Evolutionary conservation across 768 basidiomycete species (phyloP).

Genomic region (Termitomyces sp.): DNA sequence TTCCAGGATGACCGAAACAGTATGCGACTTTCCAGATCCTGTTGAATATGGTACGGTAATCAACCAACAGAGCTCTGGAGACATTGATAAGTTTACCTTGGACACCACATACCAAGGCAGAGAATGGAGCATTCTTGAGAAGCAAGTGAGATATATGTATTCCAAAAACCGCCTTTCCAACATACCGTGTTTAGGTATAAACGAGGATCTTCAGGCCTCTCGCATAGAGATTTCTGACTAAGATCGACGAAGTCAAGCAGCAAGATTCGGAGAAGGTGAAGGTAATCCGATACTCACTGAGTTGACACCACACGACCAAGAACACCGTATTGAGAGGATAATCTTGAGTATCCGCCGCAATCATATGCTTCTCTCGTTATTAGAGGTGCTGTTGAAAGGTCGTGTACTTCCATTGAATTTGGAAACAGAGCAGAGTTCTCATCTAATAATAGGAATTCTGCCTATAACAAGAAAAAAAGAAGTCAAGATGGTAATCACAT

Average conservation of each 20-base stretch:
- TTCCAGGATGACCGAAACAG: constrained; percentile 62
- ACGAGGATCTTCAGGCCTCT: constrained; percentile 35
- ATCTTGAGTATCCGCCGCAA: constrained; percentile 24
- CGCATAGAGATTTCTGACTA: constrained; percentile 26
- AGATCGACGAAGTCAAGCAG: not conserved
- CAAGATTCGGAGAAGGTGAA: not conserved
- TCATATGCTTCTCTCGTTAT: constrained; percentile 46
- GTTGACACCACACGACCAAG: constrained; percentile 43
- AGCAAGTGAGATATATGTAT: not conserved
- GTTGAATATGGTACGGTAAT: not conserved
- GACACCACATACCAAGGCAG: constrained; percentile 70
- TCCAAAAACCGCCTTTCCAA: not conserved
- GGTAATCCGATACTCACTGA: constrained; percentile 28
- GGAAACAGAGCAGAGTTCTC: not conserved
- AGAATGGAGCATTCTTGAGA: constrained; percentile 66
- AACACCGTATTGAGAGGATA: constrained; percentile 54
- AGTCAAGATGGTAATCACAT: not conserved
- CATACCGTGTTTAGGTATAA: constrained; percentile 66
- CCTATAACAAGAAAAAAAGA: not conserved
- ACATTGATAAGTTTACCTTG: constrained; percentile 41
- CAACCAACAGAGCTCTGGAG: not conserved
- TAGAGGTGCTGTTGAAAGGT: constrained; percentile 42
- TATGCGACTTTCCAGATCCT: constrained; percentile 75
- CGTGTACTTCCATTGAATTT: constrained; percentile 21
- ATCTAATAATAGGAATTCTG: constrained; percentile 14